phyloP scores from a whole-genome alignment of 2,329 filamentous ascomycete genomes.

The Colletotrichum aenigma region DNA sequence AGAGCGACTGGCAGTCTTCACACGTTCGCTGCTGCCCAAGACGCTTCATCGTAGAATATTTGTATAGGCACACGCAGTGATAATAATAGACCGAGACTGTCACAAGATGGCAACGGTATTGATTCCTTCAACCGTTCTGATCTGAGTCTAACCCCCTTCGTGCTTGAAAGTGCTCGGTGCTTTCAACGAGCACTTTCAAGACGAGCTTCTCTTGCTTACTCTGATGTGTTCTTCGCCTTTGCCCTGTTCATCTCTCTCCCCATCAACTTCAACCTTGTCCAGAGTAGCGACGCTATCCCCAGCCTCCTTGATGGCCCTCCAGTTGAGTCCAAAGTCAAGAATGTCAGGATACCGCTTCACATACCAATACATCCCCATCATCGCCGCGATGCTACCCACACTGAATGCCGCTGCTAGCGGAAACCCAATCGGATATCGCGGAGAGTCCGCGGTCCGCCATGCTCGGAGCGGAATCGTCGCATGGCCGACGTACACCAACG shows the following conservation, averaged over 20 bases:
- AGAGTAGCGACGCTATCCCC: not conserved
- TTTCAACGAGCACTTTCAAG: not conserved
- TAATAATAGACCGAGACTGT: rapidly evolving
- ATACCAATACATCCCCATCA: constrained; percentile 35
- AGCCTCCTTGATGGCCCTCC: not conserved
- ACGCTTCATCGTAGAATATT: not conserved
- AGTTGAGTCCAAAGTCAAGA: constrained; percentile 2
- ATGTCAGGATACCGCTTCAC: constrained; percentile 23
- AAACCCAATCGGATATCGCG: constrained; percentile 38
- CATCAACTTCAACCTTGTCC: not conserved
- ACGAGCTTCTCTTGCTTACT: not conserved
- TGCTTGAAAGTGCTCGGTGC: no score
- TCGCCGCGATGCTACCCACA: constrained; percentile 31
- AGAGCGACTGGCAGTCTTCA: not conserved
- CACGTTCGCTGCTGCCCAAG: not conserved
- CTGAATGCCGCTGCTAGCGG: constrained; percentile 35
- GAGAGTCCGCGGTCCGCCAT: constrained; percentile 35
- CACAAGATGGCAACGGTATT: not conserved
- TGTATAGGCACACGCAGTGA: rapidly evolving
- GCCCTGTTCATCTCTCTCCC: not conserved
- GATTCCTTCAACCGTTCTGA: not conserved
- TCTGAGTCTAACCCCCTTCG: not conserved
- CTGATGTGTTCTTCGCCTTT: not conserved
- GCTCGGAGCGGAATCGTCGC: constrained; percentile 39
- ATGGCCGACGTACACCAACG: constrained; percentile 39